These are phyloP conservation scores for Stipa capillata DNA, from an alignment of 176 grass and related monocot genomes.

Conservation along the genomic window DNA sequence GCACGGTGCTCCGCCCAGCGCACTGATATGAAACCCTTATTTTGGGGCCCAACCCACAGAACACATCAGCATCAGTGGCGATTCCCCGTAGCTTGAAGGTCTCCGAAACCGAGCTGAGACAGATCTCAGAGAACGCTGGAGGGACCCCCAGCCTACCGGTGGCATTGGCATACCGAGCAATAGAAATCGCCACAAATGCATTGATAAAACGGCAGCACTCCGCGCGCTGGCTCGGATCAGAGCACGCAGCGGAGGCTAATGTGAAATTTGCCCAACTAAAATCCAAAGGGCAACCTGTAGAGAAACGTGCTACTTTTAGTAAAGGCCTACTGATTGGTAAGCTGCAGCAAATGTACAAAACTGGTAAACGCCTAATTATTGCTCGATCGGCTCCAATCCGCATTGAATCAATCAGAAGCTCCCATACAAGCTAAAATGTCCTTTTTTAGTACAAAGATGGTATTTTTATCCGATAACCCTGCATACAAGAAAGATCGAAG, in stretches of 20 bases:
- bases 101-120: slow-evolving; percentile 54
- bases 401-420: neutral
- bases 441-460: neutral
- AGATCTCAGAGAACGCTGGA: slow-evolving; percentile 66
- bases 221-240: slow-evolving; percentile 50
- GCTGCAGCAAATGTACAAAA: neutral
- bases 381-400: neutral
- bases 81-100: slow-evolving; percentile 68
- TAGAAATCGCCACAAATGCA: slow-evolving; percentile 82
- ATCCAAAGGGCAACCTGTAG: slow-evolving; percentile 70
- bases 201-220: slow-evolving; percentile 93
- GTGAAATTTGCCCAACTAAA: slow-evolving; percentile 97
- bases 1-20: slow-evolving; percentile 58
- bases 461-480: neutral
- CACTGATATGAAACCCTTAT: slow-evolving; percentile 93
- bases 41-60: slow-evolving; percentile 83
- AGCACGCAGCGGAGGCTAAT: slow-evolving; percentile 46
- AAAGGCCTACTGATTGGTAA: neutral
- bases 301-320: slow-evolving; percentile 5
- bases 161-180: slow-evolving; percentile 73
- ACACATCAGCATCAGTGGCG: slow-evolving; percentile 36
- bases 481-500: neutral
- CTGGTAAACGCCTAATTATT: neutral
- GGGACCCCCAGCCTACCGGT: slow-evolving; percentile 86
- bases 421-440: neutral